phyloP scores from a whole-genome alignment of 148 eudicot genomes.

The Amaranthus palmeri region DNA sequence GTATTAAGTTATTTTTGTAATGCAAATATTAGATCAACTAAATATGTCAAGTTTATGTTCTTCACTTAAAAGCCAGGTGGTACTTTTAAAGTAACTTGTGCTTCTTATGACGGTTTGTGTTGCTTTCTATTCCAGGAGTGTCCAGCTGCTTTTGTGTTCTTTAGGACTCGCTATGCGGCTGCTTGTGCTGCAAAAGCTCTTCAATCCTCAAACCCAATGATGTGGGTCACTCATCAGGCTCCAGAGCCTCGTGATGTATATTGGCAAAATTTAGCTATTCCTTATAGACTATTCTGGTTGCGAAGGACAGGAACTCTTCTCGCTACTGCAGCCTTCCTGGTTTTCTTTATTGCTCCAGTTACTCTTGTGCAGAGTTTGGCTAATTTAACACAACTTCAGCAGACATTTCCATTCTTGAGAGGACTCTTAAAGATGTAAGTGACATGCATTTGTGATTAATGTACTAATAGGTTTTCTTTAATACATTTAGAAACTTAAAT shows the following conservation, averaged over 20 bases:
- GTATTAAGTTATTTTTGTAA: no score
- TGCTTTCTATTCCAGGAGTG: slow-evolving; percentile 58
- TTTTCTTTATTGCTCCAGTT: slow-evolving; percentile 68
- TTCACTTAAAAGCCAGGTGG: neutral
- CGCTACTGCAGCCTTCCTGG: slow-evolving; percentile 56
- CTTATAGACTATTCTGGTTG: slow-evolving; percentile 80
- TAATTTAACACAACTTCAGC: slow-evolving; percentile 47
- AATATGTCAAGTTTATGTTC: no score
- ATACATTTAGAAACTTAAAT: neutral
- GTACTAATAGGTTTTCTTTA: neutral
- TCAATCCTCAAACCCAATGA: slow-evolving; percentile 81
- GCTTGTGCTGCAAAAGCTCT: slow-evolving; percentile 60
- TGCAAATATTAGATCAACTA: no score
- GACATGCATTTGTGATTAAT: slow-evolving; percentile 1
- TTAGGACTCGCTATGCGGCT: slow-evolving; percentile 88
- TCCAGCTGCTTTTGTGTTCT: slow-evolving; percentile 82
- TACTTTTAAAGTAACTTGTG: slow-evolving; percentile 1
- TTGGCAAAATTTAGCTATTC: slow-evolving; percentile 80
- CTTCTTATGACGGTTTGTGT: neutral
- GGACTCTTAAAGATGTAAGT: slow-evolving; percentile 53
- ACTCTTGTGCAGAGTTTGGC: slow-evolving; percentile 74
- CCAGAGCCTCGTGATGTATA: slow-evolving; percentile 84
- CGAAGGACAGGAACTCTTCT: slow-evolving; percentile 61
- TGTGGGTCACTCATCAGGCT: slow-evolving; percentile 77
- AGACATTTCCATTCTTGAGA: slow-evolving; percentile 53